These are phyloP conservation scores for Orobanche coerulescens DNA, from an alignment of 257 asterid species.

Conservation along the genomic window DNA sequence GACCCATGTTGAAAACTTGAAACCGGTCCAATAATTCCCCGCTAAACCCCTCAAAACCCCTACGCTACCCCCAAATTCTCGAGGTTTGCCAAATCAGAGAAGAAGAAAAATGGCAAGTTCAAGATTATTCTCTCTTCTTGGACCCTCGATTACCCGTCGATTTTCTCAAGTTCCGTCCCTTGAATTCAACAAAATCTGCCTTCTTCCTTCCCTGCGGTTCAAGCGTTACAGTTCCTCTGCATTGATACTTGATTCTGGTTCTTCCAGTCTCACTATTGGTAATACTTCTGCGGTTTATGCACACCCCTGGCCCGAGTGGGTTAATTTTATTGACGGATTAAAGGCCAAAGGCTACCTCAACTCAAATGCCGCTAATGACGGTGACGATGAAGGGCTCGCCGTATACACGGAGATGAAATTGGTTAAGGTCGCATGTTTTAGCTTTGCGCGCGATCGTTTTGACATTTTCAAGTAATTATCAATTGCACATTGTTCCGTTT, in stretches of 20 bases:
- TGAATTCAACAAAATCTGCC: conserved; percentile 23
- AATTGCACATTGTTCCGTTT: not conserved
- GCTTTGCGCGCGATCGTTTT: conserved; percentile 75
- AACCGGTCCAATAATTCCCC: too few relatives aligned
- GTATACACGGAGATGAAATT: conserved; percentile 43
- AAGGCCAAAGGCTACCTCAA: conserved; percentile 60
- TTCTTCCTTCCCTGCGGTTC: conserved; percentile 31
- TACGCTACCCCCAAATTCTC: not conserved
- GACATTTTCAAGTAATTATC: conserved; percentile 69
- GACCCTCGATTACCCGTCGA: conserved; percentile 33
- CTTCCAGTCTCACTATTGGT: conserved; percentile 15
- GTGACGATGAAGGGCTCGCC: conserved; percentile 21
- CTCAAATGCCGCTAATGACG: conserved; percentile 15
- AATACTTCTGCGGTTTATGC: conserved; percentile 15
- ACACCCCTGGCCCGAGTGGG: conserved; percentile 99
- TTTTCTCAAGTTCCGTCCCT: conserved; percentile 20
- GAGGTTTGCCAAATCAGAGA: conserved; percentile 1
- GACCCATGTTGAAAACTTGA: too few relatives aligned
- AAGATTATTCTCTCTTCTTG: conserved; percentile 40
- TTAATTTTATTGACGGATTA: conserved; percentile 56
- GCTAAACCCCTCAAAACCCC: not conserved
- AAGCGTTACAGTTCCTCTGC: conserved; percentile 44
- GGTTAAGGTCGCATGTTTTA: conserved; percentile 65
- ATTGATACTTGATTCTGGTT: conserved; percentile 22
- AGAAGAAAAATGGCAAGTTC: conserved; percentile 33